These are phyloP conservation scores for Ophiobolus disseminans DNA, from an alignment of 2,329 filamentous ascomycete genomes.

Conservation along the genomic window DNA sequence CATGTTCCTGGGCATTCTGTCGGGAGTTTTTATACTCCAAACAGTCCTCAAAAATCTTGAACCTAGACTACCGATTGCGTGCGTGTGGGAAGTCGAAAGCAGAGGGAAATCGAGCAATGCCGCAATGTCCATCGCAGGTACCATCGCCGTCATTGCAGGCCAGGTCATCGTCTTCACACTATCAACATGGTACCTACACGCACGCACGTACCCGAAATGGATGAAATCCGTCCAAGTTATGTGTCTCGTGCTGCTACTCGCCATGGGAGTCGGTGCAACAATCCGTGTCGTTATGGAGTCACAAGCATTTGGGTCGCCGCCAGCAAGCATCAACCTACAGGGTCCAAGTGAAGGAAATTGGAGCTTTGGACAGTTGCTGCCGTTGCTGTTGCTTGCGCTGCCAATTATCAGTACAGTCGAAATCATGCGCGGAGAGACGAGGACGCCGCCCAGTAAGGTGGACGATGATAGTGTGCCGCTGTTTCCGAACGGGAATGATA, in stretches of 20 bases:
- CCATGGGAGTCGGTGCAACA: slow-evolving; percentile 65
- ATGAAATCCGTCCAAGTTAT: slow-evolving; percentile 62
- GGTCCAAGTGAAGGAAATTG: slow-evolving; percentile 64
- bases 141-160: slow-evolving; percentile 66
- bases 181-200: slow-evolving; percentile 71
- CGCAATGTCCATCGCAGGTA: slow-evolving; percentile 63
- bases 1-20: slow-evolving; percentile 64
- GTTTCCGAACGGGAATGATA: slow-evolving; percentile 41
- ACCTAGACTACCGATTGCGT: slow-evolving; percentile 65
- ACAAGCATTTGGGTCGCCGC: slow-evolving; percentile 66
- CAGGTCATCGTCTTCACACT: slow-evolving; percentile 66
- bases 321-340: slow-evolving; percentile 53
- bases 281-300: slow-evolving; percentile 64
- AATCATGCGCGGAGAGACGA: slow-evolving; percentile 61
- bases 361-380: slow-evolving; percentile 70
- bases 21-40: slow-evolving; percentile 64
- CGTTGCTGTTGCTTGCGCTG: slow-evolving; percentile 65
- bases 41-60: slow-evolving; percentile 61
- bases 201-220: slow-evolving; percentile 59
- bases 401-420: slow-evolving; percentile 67
- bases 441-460: slow-evolving; percentile 52
- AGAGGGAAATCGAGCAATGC: slow-evolving; percentile 49
- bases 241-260: slow-evolving; percentile 59
- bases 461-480: slow-evolving; percentile 51
- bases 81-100: slow-evolving; percentile 62